Evolutionary conservation across 139 green algal genomes (phyloP), one percentile per base, ranked within the genome.

Genomic region (Asterochloris erici): DNA sequence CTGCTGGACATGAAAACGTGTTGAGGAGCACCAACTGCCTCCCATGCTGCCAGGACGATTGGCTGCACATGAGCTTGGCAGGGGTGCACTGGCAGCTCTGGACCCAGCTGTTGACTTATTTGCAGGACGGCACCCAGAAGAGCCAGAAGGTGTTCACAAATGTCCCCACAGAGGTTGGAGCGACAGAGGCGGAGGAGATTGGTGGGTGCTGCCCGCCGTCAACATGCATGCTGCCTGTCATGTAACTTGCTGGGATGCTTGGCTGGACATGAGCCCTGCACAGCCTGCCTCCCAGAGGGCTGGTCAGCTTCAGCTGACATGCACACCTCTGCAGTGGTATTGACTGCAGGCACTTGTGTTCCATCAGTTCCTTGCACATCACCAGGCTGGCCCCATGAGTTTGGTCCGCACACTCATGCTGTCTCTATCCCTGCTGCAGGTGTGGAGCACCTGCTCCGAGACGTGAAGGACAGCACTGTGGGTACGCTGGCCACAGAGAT

Each of bases 141-240:
- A 93, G 86, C 74, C 90, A 95, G 83, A 94, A 90, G 26, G 91
- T 97, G 63, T 99, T 99, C 90, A 90, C 97, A 60, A 96, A 97
- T 82, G 80, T 99, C 60, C 93, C 95, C 27, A 98, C 93, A 54
- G 94, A 97, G 84, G 95, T 99, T 11, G 96, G 96, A 4, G 95
- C 98, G 77, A 98, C 96, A 70, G 97, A 99, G 84, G 95, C 97
- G n/a, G 97, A 99, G 85, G 97, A 99, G 83, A 97, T 98, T 68
- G 95, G 94, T 90, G 73, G 26, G 78, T 14, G 0, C 23, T 9
- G 0, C 12, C 60, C 38, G 23, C 13, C 69, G 23, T 62, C 17
- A 24, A 21, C 19, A 21, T 24, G 66, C 66, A 71, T 71, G 66
- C 66, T 26, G 4, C 9, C 21, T 71, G 17, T 21, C 66, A 12